Evolutionary conservation across 2,329 filamentous ascomycete species (phyloP), one percentile per base, ranked within the genome.

Genomic region (Metarhizium album): DNA sequence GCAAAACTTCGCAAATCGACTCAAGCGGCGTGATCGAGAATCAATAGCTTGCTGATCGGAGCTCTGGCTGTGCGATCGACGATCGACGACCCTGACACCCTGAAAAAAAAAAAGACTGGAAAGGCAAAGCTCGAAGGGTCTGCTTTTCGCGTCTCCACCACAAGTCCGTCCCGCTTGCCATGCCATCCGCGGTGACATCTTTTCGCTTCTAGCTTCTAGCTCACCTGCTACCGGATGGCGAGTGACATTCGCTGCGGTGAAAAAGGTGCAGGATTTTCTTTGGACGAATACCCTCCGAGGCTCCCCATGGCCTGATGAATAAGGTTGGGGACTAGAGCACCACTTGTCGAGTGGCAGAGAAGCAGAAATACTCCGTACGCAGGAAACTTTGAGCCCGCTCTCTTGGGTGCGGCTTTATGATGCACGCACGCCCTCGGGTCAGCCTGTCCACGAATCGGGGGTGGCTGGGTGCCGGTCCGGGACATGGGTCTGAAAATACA

Each of bases 1-100:
- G 22, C 20, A 40, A 45, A 31, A n/a, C 22, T 31, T 45, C 43
- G 43, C 43, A 31, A 22, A 49, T 35, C 37, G 50, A 13, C 29
- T 2, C 42, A 42, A 16, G 24, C 18, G 43, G 33, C 42, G 40
- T 2, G 40, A 43, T 43, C 20, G 40, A 14, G 40, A n/a, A 43
- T 43, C 20, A 18, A 43, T 29, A 46, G 43, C 47, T 45, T 31
- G 47, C 42, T 24, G 51, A 52, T 52, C 51, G 51, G 27, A 4
- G 20, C n/a, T 22, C 33, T 49, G 31, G 47, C 47, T 45, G 51
- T 47, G 51, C 8, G 42, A 52, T 52, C 51, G 51, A 52, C 16
- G 47, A 37, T 46, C 33, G 33, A 7, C 43, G 23, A 33, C 27
- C 43, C 47, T 31, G 14, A 37, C 33, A 33, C 27, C 43, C 47